Percentiles rank a stretch among this genome's conserved stretches.
phyloP scores from a whole-genome alignment of 2,329 filamentous ascomycete genomes.

The Fusarium sarcochroum region DNA sequence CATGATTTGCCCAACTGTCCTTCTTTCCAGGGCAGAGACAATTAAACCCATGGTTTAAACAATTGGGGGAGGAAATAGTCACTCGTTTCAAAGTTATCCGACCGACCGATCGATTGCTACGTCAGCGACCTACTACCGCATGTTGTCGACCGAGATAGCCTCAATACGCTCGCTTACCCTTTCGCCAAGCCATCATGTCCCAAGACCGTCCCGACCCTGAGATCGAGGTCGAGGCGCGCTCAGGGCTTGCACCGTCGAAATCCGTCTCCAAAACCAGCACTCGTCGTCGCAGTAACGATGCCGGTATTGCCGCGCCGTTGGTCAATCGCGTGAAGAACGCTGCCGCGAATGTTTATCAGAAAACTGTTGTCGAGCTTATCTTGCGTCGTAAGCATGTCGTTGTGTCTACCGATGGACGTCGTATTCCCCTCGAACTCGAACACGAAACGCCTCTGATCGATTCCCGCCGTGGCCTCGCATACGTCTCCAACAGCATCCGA shows the following conservation, averaged over 20 bases:
- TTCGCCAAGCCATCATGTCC: slow-evolving; percentile 34
- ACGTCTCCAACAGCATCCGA: slow-evolving; percentile 76
- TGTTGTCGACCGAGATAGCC: slow-evolving; percentile 26
- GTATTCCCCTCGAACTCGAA: slow-evolving; percentile 60
- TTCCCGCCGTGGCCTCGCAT: slow-evolving; percentile 63
- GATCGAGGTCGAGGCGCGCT: slow-evolving; percentile 14
- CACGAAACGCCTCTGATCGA: slow-evolving; percentile 61
- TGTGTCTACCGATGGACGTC: slow-evolving; percentile 78
- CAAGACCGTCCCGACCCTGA: slow-evolving; percentile 27
- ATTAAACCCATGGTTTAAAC: slow-evolving; percentile 26
- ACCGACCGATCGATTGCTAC: slow-evolving; percentile 18
- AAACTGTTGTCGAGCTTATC: slow-evolving; percentile 62
- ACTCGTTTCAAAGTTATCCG: slow-evolving; percentile 34
- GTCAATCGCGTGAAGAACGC: slow-evolving; percentile 42
- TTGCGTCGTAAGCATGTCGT: slow-evolving; percentile 77
- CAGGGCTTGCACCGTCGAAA: slow-evolving; percentile 23
- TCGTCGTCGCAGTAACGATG: slow-evolving; percentile 30
- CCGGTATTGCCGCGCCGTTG: slow-evolving; percentile 26
- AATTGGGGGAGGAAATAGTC: slow-evolving; percentile 23
- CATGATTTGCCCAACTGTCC: slow-evolving; percentile 27
- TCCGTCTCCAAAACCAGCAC: slow-evolving; percentile 17
- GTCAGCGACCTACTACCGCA: slow-evolving; percentile 13
- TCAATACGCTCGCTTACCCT: slow-evolving; percentile 40
- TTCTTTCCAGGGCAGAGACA: slow-evolving; percentile 21
- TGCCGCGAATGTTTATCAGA: slow-evolving; percentile 52